phyloP scores from a whole-genome alignment of 2,329 filamentous ascomycete genomes.

The Colletotrichum limetticola region DNA sequence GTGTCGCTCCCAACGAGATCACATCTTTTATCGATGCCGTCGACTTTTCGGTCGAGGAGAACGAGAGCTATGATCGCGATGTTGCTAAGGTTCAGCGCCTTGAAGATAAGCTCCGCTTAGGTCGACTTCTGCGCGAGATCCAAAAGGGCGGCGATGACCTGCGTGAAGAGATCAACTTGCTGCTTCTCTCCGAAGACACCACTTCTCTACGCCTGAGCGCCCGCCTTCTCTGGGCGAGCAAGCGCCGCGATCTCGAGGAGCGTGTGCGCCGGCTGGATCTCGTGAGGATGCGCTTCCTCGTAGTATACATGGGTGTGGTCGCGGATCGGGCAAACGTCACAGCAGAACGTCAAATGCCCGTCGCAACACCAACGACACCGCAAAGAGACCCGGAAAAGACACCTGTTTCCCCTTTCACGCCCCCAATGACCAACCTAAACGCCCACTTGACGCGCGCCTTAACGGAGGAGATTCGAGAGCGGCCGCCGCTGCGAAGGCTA shows the following conservation, averaged over 20 bases:
- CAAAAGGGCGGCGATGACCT: conserved; percentile 70
- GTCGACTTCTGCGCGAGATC: conserved; percentile 69
- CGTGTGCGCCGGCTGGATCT: conserved; percentile 68
- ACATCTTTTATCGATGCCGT: conserved; percentile 67
- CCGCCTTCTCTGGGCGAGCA: conserved; percentile 68
- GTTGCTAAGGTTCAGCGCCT: conserved; percentile 66
- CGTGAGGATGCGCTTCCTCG: conserved; percentile 72
- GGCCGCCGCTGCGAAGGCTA: conserved; percentile 62
- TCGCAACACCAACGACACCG: conserved; percentile 28
- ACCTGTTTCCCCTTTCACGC: conserved; percentile 38
- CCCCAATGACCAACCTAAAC: conserved; percentile 43
- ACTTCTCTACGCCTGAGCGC: conserved; percentile 58
- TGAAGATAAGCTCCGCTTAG: conserved; percentile 71
- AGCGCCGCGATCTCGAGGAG: conserved; percentile 65
- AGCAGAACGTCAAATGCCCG: conserved; percentile 28
- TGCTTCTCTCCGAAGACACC: conserved; percentile 52
- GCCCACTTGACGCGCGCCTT: conserved; percentile 50
- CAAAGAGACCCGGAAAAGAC: conserved; percentile 45
- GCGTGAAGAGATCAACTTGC: conserved; percentile 66
- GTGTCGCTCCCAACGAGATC: conserved; percentile 68
- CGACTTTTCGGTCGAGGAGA: conserved; percentile 71
- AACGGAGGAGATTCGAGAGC: conserved; percentile 55
- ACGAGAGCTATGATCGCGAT: conserved; percentile 72
- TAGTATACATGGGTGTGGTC: conserved; percentile 72
- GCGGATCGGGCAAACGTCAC: conserved; percentile 49